Base-by-base conservation (phyloP, 164 flowering plant genomes). In the Kalanchoe fedtschenkoi region DNA sequence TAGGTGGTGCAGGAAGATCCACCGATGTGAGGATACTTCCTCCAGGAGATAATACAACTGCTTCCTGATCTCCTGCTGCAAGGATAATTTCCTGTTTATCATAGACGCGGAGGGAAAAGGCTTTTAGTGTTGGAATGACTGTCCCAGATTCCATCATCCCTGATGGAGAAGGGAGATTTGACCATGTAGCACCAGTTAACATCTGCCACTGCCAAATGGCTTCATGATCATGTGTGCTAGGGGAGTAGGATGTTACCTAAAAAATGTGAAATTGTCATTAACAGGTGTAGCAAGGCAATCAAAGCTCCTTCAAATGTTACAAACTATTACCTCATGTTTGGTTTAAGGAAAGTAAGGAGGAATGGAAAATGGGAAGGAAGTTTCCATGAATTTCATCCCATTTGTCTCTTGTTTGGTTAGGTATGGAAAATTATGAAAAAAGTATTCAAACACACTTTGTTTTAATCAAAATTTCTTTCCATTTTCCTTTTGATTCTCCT, bases 151-250 rank as follows among this genome's bases (percentile, higher is more conserved):
- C 96, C 81, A 74, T 80, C 87, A 83, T 75, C 60, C 96, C 96
- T 5, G 93, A 71, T 22, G 91, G 96, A 38, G 96, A 85, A 62
- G 95, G 99, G 61, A 86, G 90, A 72, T 91, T 95, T 21, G 96
- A 81, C 97, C 99, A 95, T 46, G 91, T 85, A 10, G 95, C 96
- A 63, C 89, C 93, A 0, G 97, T 91, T 63, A 77, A 44, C n/a
- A 84, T 74, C 70, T 86, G 95, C 99, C 97, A 91, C 39, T 86
- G 87, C 97, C 97, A 91, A 46, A 77, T 44, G 21, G 97, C 99
- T 69, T 78, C 97, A 68, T 91, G 96, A 10, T 95, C 97, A 68
- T 87, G 93, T 73, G 77, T 66, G 66, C 90, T 83, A 13, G 97
- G 97, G 53, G 95, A 60, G 72, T 95, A 95, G 19, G 96, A 80